phyloP scores from a whole-genome alignment of 345 rosid genomes.

The Melaleuca quinquenervia region DNA sequence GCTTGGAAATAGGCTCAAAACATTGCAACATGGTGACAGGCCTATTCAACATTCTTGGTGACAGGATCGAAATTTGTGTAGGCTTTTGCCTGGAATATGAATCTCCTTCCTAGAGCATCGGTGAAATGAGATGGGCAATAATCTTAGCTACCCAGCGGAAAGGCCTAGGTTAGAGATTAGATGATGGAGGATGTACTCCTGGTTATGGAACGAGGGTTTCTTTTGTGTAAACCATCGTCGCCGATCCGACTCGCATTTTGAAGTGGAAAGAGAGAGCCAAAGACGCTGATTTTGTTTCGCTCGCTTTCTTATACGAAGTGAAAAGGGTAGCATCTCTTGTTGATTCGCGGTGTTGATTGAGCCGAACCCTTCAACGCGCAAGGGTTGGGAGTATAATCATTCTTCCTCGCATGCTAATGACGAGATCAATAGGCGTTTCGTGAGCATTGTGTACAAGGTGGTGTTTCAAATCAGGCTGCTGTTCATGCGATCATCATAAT shows the following conservation, averaged over 20 bases:
- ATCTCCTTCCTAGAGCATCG: not conserved
- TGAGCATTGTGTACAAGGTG: not conserved
- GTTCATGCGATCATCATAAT: not conserved
- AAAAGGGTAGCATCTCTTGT: not conserved
- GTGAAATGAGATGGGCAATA: not conserved
- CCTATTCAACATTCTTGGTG: not conserved
- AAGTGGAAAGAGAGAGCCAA: not conserved
- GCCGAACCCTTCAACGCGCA: not conserved
- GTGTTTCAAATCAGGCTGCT: not conserved
- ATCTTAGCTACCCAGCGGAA: not conserved
- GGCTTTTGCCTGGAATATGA: not conserved
- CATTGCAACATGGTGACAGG: not conserved
- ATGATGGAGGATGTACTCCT: not conserved
- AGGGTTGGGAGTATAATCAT: not conserved
- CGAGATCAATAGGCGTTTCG: not conserved
- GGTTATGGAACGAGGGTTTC: not conserved
- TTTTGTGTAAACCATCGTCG: not conserved
- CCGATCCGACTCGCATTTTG: not conserved
- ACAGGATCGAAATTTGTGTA: not conserved
- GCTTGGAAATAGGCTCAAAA: slow-evolving; percentile 32
- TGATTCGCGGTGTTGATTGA: not conserved
- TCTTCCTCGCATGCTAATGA: not conserved
- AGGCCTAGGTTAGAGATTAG: not conserved
- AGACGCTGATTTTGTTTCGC: not conserved
- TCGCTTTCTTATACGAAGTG: not conserved